Base-by-base conservation (phyloP, 805 yeast genomes). In the Candida vaughaniae region DNA sequence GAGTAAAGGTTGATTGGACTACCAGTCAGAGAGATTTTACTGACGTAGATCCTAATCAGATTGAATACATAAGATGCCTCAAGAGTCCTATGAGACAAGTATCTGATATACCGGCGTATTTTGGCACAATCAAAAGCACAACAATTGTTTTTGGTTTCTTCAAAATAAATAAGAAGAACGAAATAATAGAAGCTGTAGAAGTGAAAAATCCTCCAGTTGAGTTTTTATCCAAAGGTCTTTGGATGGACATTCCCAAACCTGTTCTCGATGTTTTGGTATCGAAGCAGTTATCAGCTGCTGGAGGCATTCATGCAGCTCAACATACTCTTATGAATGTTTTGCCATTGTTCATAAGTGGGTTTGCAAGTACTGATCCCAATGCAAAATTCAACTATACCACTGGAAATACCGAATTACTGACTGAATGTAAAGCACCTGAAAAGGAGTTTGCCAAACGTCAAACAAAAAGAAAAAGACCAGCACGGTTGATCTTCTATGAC, bases 391-490 rank as follows among this genome's bases (percentile, higher is more conserved):
- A 38, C 12, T 56, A 65, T 1, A 54, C 39, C 25, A 44, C 62
- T 2, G 69, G 67, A 0, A 66, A 62, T 28, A 47, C 68, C 2
- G 99, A 93, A 49, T 72, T 93, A 10, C 77, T 76, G 30, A 87
- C 98, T 0, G 99, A 93, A 58, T 93, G 99, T 60, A 93, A 93
- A 52, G 97, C 98, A 0, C 97, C 99, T 0, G 95, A 89, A 47
- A 93, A 93, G 51, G 99, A 93, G 55, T 86, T 91, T 69, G 86
- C 96, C 1, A 72, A 73, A 33, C 62, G 88, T 19, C 85, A 85
- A 52, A 74, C 91, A 0, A 59, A 61, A 12, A 65, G 99, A 27
- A 77, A 75, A 39, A 64, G 99, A 28, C 98, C 98, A 0, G 95
- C 95, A 0, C 66, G 99, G 36, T 63, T 93, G 33, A 78, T 90